Base-by-base conservation (phyloP, 1,139 yeast genomes). In the Kurtzmaniella quercitrusa region DNA sequence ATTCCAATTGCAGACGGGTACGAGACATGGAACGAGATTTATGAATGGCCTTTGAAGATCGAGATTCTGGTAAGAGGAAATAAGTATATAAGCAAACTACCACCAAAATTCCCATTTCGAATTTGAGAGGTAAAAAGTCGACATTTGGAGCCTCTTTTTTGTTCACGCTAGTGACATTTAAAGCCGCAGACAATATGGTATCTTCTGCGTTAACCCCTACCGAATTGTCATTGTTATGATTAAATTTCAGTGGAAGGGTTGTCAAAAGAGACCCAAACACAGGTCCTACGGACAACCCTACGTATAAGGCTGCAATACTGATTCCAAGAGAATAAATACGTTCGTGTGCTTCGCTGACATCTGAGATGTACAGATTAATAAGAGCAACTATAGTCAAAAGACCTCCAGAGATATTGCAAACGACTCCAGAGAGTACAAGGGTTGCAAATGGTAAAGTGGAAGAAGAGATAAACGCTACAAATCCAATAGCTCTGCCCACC, bases 241-340 rank as follows among this genome's bases (percentile, higher is more conserved):
- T 17, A 16, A 43, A 38, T 14, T 40, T 47, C 38, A 49, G 44
- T 50, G 60, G 46, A 47, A 38, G 62, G 41, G 37, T 54, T 54
- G 45, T 64, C 47, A 47, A 42, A 7, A 68, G 45, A 43, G 82
- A 79, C 0, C 87, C 86, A 1, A 74, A 44, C 31, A 80, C 46
- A 0, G 95, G 94, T 1, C 93, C 93, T 14, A 75, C 23, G 1
- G 85, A 82, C 49, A 81, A 57, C 0, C 91, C 91, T 4, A 73
- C 66, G 53, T 75, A 83, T 46, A 84, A 55, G 19, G 77, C 63
- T 0, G 90, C 88, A 44, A 75, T 69, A 25, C 77, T 62, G 33
- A 76, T 59, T 0, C 90, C 88, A 48, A 85, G 65, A 1, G 74
- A 65, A 42, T 75, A 73, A 15, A 79, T 75, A 46, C 93, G 63